Evolutionary conservation across 352 stramenopile species (phyloP).

Genomic region (Salisapilia sapeloensis): DNA sequence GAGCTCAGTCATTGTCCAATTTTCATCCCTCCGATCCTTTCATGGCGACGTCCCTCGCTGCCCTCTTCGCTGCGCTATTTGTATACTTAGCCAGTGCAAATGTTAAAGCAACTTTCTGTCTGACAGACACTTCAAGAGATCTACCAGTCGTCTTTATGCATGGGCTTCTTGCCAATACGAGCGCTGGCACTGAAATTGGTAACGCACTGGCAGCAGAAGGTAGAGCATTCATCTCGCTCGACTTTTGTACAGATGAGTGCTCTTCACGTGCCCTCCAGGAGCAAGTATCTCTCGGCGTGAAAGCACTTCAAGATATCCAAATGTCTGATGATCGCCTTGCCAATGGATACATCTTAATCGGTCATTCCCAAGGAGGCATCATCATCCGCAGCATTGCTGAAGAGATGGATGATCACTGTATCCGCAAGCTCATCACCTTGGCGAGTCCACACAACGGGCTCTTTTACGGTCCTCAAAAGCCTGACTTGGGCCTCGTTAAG

Average conservation of each 20-base stretch:
- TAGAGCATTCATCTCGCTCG: conserved; percentile 16
- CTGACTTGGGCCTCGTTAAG: conserved; percentile 11
- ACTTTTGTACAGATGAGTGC: conserved; percentile 18
- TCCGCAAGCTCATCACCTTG: conserved; percentile 21
- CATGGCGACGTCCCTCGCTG: too few species aligned
- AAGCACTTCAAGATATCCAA: conserved; percentile 16
- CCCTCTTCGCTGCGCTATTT: too few species aligned
- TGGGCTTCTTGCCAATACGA: conserved; percentile 12
- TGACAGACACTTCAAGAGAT: too few species aligned
- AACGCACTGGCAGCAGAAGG: conserved; percentile 12
- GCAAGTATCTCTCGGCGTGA: conserved; percentile 23
- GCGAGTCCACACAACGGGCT: conserved; percentile 25
- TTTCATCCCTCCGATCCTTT: too few species aligned
- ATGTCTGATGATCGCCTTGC: conserved; percentile 12
- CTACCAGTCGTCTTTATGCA: conserved; percentile 40
- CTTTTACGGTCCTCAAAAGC: conserved; percentile 24
- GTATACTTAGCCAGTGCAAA: too few species aligned
- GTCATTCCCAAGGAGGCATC: conserved; percentile 21
- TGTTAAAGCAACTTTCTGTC: too few species aligned
- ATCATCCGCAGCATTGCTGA: conserved; percentile 24
- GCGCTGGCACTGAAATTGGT: conserved; percentile 10
- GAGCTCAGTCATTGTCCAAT: too few species aligned
- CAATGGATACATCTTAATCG: conserved; percentile 27
- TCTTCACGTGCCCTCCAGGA: conserved; percentile 11
- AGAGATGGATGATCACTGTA: conserved; percentile 35